Conservation (phyloP, 257 asterid genomes). For the Linderniella brevidens region DNA sequence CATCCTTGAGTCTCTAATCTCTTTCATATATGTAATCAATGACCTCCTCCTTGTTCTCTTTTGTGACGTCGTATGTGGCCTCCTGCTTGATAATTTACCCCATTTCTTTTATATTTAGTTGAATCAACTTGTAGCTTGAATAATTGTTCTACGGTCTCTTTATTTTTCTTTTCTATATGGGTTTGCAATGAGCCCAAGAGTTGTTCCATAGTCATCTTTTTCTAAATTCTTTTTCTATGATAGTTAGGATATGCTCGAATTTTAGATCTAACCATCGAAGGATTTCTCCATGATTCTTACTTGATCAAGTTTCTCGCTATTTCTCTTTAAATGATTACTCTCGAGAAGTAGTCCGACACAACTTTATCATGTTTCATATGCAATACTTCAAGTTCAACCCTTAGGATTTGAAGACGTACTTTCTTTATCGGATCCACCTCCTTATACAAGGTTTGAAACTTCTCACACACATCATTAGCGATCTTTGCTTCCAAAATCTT, state of each 20-base stretch:
- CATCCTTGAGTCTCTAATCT: not conserved
- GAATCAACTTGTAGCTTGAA: not conserved
- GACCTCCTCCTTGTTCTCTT: not conserved
- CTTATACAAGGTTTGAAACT: not conserved
- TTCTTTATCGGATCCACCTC: not conserved
- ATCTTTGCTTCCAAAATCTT: conserved; percentile 2
- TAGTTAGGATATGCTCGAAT: not conserved
- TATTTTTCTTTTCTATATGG: not conserved
- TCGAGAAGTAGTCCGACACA: not conserved
- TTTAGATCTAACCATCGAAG: not conserved
- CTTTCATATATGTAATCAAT: not conserved
- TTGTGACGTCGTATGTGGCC: no score
- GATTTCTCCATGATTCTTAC: not conserved
- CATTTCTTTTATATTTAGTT: not conserved
- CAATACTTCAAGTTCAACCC: not conserved
- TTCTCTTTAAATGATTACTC: conserved; percentile 1
- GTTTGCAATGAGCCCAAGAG: conserved; percentile 1
- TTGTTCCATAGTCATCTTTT: not conserved
- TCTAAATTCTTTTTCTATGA: not conserved
- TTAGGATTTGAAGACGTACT: conserved; percentile 1
- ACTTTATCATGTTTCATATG: not conserved
- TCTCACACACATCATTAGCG: not conserved
- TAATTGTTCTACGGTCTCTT: not conserved
- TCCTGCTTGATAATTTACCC: not conserved
- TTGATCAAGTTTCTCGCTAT: not conserved